Base-by-base conservation (phyloP, 2,329 filamentous ascomycete species). In the Pestalotiopsis sp. region DNA sequence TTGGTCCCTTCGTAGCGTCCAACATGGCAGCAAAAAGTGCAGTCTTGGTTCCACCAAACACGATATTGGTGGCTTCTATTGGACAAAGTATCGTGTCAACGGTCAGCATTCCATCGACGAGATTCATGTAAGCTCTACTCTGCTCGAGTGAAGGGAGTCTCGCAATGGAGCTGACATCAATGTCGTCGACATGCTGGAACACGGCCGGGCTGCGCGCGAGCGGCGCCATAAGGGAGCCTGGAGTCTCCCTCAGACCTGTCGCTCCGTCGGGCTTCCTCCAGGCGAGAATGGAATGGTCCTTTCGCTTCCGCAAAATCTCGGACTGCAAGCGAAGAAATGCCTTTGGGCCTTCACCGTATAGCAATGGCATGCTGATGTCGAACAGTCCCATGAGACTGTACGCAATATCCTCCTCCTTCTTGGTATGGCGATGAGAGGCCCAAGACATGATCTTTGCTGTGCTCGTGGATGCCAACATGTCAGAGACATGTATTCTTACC, bases 341-440 rank as follows among this genome's bases (percentile, higher is more conserved):
- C 20, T 58, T 58, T 12, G 20, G 25, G 4, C 56, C 56, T 58
- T 79, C 77, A 13, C 78, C 77, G 60, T 79, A 79, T 2, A 78
- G 69, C 64, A 78, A 67, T 3, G 75, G 73, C 73, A 79, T 77
- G 41, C 73, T 75, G 25, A 80, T 31, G 5, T 31, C 27, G 5
- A 31, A 31, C 5, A 31, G 7, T 31, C 27, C 27, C 27, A 31
- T 31, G 27, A 31, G 27, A 31, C 27, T 31, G 27, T 31, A 31
- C 27, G 27, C 27, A 6, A 31, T 31, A 7, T 31, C 27, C 27
- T 31, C 27, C 27, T 31, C 27, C 27, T 31, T 31, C 5, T 31
- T 31, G 4, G 27, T 31, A 7, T 31, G 27, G 1, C 27, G 27
- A 1, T 31, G 27, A 7, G 27, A 31, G 4, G 27, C 27, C 27